Base-by-base conservation (phyloP, 208 protist genomes). In the Leptomonas pyrrhocoris region DNA sequence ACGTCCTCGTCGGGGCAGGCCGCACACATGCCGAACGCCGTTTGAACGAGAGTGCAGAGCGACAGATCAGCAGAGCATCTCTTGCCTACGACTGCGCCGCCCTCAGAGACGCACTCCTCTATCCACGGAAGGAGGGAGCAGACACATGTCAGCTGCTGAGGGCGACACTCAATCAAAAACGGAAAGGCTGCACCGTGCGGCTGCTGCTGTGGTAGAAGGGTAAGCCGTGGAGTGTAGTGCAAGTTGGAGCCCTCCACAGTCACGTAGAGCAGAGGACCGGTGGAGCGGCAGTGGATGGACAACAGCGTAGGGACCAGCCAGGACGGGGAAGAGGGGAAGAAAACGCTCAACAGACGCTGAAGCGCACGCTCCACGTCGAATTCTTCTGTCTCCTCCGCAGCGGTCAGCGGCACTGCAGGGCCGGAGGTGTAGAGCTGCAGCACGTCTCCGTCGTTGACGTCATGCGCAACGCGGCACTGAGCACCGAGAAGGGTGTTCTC, bases 171-270 rank as follows among this genome's bases (percentile, higher is more conserved):
- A 31, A 36, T 46, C 19, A 76, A 42, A 11, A 21, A 28, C 48
- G 71, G 54, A 45, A 60, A 67, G 31, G 66, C 36, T 16, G 50
- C 23, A 0, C 19, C 43, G 31, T 34, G 50, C 21, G 58, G 42
- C 34, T 49, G 54, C 43, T 63, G 42, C 34, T 49, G 54, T 36
- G 64, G 56, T 1, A 70, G 57, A 8, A 77, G 46, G 1, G 73
- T 79, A 8, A 91, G 25, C 2, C 66, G 71, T 25, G 86, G 79
- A 15, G 27, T 64, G 50, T 83, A 91, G 25, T 88, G 82, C 28
- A 91, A 49, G 50, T 84, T 81, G 13, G 16, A 18, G 19, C 86
- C 86, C 15, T 64, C 61, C 21, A 91, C 68, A 28, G 27, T 51
- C 0, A 80, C 42, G 50, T 57, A 68, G 21, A 88, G 51, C 18